These are phyloP conservation scores for Solanum pennellii DNA, from an alignment of 257 asterid genomes.

Conservation along the genomic window DNA sequence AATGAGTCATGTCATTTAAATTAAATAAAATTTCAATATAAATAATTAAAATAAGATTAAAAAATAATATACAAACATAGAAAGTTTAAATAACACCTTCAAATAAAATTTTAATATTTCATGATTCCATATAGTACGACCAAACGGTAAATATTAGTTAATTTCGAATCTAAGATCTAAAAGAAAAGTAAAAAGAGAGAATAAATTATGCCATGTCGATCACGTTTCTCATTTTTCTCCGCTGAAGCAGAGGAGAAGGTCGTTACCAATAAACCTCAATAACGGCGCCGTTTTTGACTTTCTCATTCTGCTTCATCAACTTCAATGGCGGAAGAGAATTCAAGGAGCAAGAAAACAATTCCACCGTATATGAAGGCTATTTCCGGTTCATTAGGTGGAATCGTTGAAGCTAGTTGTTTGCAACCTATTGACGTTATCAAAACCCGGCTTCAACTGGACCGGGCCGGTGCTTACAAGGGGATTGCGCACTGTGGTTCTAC, in stretches of 20 bases:
- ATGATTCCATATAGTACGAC: too few species aligned
- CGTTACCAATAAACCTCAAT: neutral
- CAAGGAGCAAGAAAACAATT: constrained; percentile 22
- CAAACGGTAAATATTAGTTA: neutral
- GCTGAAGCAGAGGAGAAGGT: neutral
- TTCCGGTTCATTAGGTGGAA: constrained; percentile 90
- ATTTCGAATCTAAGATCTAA: neutral
- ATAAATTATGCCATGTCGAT: neutral
- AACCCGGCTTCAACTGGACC: constrained; percentile 94
- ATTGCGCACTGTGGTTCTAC: constrained; percentile 82
- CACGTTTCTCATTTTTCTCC: neutral
- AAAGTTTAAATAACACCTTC: rapidly evolving
- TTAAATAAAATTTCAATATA: too few species aligned
- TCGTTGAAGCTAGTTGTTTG: constrained; percentile 78
- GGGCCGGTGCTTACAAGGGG: constrained; percentile 72
- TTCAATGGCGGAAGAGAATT: constrained; percentile 38
- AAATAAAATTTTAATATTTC: too few species aligned
- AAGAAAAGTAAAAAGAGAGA: neutral
- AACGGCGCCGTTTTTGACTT: neutral
- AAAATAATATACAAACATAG: too few species aligned
- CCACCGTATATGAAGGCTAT: constrained; percentile 91
- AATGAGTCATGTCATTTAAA: too few species aligned
- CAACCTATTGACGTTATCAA: constrained; percentile 96
- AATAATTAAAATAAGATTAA: too few species aligned
- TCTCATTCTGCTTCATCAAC: neutral